phyloP scores from a whole-genome alignment of 2,329 filamentous ascomycete species.

The Teratosphaeria viscida region DNA sequence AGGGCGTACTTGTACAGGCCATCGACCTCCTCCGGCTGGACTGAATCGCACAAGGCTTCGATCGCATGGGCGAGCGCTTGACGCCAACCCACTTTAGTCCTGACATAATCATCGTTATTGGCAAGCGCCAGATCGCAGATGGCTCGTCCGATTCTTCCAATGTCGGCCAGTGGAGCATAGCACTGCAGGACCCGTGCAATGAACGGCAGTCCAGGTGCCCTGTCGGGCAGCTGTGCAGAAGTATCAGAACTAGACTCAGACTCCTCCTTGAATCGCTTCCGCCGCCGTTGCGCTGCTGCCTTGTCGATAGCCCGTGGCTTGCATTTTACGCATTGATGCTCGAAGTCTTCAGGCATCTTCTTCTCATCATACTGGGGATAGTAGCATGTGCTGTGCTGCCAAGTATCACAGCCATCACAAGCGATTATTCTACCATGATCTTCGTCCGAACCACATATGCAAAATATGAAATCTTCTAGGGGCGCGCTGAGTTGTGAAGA shows the following conservation, averaged over 20 bases:
- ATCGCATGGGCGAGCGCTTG: conserved; percentile 15
- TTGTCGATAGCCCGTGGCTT: conserved; percentile 65
- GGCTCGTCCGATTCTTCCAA: conserved; percentile 1
- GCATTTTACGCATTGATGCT: conserved; percentile 84
- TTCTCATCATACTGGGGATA: conserved; percentile 61
- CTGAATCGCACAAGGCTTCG: conserved; percentile 9
- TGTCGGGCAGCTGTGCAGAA: neutral
- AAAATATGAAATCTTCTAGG: conserved; percentile 28
- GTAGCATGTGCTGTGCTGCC: conserved; percentile 97
- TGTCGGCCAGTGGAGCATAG: neutral
- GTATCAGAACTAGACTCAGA: conserved; percentile 15
- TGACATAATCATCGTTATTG: conserved; percentile 18
- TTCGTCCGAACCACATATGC: conserved; percentile 84
- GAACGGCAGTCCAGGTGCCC: conserved; percentile 26
- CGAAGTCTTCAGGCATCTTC: conserved; percentile 44
- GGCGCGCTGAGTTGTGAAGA: neutral
- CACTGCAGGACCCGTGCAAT: conserved; percentile 45
- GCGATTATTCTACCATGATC: conserved; percentile 96
- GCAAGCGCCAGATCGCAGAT: conserved; percentile 18
- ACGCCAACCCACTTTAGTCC: conserved; percentile 7
- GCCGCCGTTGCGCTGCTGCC: conserved; percentile 53
- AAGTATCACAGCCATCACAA: conserved; percentile 90
- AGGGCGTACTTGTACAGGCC: neutral
- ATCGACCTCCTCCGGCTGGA: conserved; percentile 6
- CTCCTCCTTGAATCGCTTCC: conserved; percentile 1